Evolutionary conservation across 768 basidiomycete species (phyloP).

Genomic region (Tylopilus felleus): DNA sequence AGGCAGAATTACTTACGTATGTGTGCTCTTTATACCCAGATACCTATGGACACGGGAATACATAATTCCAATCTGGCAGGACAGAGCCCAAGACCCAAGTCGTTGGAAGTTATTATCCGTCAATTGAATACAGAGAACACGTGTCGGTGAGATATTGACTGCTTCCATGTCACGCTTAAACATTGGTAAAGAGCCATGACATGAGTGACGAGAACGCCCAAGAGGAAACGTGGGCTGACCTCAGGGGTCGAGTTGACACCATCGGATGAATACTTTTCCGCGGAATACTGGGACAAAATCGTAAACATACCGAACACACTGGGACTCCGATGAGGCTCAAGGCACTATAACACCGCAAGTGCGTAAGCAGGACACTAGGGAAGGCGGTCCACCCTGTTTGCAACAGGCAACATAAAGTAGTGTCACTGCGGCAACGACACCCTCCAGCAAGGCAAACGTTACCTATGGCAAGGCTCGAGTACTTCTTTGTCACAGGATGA

Average conservation of each 20-base stretch:
- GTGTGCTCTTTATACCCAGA: background rate
- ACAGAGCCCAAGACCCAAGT: background rate
- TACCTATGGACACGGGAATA: background rate
- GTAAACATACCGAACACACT: background rate
- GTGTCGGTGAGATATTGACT: conserved; percentile 1
- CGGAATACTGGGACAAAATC: conserved; percentile 11
- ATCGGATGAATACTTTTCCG: conserved; percentile 8
- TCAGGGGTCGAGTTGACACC: conserved; percentile 4
- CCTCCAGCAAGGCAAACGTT: background rate
- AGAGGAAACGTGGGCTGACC: conserved; percentile 5
- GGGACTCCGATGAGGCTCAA: conserved; percentile 14
- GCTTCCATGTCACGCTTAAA: background rate
- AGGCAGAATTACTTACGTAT: conserved; percentile 9
- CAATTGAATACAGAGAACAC: conserved; percentile 8
- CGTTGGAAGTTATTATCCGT: background rate
- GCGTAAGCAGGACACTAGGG: conserved; percentile 11
- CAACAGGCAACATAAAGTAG: conserved; percentile 13
- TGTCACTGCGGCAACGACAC: conserved; percentile 6
- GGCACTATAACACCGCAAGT: conserved; percentile 8
- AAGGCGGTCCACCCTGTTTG: conserved; percentile 5
- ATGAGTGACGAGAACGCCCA: background rate
- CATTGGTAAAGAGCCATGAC: background rate
- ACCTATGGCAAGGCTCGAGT: background rate
- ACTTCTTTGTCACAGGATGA: conserved; percentile 17
- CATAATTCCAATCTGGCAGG: conserved; percentile 5